Evolutionary conservation across 805 yeast species (phyloP), one percentile per base, ranked within the genome.

Genomic region (Sungouiozyma intestinalis): DNA sequence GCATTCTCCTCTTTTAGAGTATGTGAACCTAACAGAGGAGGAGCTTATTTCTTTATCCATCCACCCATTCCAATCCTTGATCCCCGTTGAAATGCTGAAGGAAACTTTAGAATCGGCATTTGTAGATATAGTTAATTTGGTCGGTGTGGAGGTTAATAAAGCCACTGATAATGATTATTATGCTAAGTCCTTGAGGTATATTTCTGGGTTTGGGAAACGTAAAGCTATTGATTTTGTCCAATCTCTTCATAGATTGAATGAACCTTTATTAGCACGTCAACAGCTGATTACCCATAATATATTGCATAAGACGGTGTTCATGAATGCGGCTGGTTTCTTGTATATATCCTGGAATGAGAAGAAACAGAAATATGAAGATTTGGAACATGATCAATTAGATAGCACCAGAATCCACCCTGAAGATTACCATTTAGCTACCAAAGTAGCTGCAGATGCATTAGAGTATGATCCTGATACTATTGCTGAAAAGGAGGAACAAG

Each of bases 391-490:
- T 55, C 69, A 82, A 35, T 71, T 92, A 51, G 99, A 92, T 62
- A 88, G 92, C 40, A 92, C 98, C 0, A 76, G 98, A 66, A 87
- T 92, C 38, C 99, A 92, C 55, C 97, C 97, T 6, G 97, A 92
- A 63, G 99, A 92, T 65, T 92, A 92, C 60, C 95, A 85, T 49
- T 71, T 92, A 51, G 97, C 97, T 3, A 77, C 92, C 40, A 92
- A 92, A 61, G 92, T 92, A 88, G 97, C 97, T 6, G 92, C 95
- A 1, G 98, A 92, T 68, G 97, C 98, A 2, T 72, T 92, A 49
- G 98, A 90, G 59, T 73, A 88, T 49, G 96, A 87, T 53, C 98
- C 94, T 54, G 97, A 90, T 62, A 95, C 87, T 49, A 71, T 85
- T 55, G 81, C 79, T 2, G 88, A 81, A 43, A 61, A 61, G 45